Percentiles rank a stretch among this genome's conserved stretches.
phyloP scores from a whole-genome alignment of 257 asterid genomes.

The Gentiana straminea region DNA sequence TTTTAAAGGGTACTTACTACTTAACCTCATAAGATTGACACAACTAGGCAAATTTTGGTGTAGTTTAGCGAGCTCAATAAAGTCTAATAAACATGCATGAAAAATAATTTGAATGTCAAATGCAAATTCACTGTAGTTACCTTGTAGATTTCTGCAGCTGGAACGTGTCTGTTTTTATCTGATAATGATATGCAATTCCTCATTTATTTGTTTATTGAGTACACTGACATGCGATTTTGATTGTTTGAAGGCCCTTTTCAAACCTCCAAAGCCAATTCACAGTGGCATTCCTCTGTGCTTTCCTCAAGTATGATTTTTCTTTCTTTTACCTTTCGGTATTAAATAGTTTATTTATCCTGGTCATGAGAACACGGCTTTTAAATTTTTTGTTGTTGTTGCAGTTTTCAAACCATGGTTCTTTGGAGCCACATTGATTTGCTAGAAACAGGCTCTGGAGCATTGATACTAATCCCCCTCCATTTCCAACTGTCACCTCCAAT shows the following conservation, averaged over 20 bases:
- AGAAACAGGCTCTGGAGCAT: constrained; percentile 82
- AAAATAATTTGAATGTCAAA: no score
- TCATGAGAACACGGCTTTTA: constrained; percentile 13
- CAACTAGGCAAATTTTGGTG: no score
- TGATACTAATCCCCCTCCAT: constrained; percentile 73
- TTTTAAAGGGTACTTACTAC: no score
- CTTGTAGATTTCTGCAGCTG: no score
- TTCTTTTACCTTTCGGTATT: background rate
- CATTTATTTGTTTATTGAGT: no score
- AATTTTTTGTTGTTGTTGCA: no score
- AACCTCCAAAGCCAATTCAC: constrained; percentile 88
- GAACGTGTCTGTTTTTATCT: no score
- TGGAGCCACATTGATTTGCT: constrained; percentile 86
- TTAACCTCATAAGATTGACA: no score
- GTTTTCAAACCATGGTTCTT: constrained; percentile 72
- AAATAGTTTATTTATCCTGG: background rate
- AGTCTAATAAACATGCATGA: no score
- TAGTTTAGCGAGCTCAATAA: no score
- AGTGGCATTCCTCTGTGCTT: constrained; percentile 97
- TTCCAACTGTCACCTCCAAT: constrained; percentile 40
- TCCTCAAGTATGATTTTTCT: constrained; percentile 86
- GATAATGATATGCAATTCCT: no score
- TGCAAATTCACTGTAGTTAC: no score
- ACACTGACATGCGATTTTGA: background rate
- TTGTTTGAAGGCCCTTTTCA: constrained; percentile 21